These are phyloP conservation scores for Arthrobotrys conoides DNA, from an alignment of 2,329 filamentous ascomycete species.

Conservation along the genomic window DNA sequence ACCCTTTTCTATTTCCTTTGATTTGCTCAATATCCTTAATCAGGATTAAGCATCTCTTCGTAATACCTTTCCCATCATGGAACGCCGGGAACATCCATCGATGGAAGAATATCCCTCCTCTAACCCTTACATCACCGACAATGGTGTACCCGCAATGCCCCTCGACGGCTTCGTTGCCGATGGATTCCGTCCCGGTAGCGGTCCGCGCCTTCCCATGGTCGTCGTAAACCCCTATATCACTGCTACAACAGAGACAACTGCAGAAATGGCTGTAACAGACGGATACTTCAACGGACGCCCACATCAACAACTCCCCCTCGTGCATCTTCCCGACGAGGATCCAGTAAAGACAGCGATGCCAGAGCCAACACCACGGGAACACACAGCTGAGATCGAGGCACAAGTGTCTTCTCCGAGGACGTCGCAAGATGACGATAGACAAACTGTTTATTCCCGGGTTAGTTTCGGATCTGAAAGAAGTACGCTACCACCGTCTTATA, in stretches of 20 bases:
- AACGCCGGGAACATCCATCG: slow-evolving; percentile 49
- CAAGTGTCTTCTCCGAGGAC: slow-evolving; percentile 1
- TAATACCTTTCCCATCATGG: slow-evolving; percentile 36
- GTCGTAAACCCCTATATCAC: slow-evolving; percentile 56
- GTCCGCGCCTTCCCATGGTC: slow-evolving; percentile 34
- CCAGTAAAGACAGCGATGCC: slow-evolving; percentile 59
- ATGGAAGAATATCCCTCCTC: slow-evolving; percentile 56
- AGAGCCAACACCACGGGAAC: slow-evolving; percentile 8
- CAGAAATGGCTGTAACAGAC: slow-evolving; percentile 55
- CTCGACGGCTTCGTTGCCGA: slow-evolving; percentile 50
- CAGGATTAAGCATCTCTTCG: slow-evolving; percentile 6
- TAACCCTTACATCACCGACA: slow-evolving; percentile 56
- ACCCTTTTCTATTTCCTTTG: not conserved
- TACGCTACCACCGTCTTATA: slow-evolving; percentile 58
- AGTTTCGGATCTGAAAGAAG: slow-evolving; percentile 59
- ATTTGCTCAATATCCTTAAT: slow-evolving; percentile 7
- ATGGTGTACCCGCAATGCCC: slow-evolving; percentile 7
- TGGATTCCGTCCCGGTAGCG: slow-evolving; percentile 40
- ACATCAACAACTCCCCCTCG: slow-evolving; percentile 52
- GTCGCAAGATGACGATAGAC: slow-evolving; percentile 50
- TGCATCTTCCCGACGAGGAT: slow-evolving; percentile 52
- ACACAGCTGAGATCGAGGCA: slow-evolving; percentile 6
- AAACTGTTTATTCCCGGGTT: slow-evolving; percentile 53
- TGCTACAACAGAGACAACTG: slow-evolving; percentile 53
- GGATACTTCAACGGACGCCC: slow-evolving; percentile 60